Percentiles rank a stretch among this genome's conserved stretches.
Evolutionary conservation across 2,329 filamentous ascomycete species (phyloP).

Genomic region (Aspergillus fumigatiaffinis): DNA sequence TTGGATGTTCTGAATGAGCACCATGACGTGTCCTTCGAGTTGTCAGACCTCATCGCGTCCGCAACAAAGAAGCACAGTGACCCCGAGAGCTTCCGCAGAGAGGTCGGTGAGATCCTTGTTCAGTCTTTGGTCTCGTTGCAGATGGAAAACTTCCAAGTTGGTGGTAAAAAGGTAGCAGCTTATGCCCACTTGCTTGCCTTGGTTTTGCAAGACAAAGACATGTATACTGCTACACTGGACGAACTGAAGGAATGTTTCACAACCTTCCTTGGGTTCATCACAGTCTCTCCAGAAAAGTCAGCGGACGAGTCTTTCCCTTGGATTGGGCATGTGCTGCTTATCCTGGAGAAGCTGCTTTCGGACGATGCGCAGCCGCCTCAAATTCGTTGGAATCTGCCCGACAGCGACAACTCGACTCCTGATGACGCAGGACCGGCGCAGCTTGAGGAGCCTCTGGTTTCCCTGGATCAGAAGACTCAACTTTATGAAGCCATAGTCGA

Average conservation of each 20-base stretch:
- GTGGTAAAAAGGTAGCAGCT: conserved; percentile 72
- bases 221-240: conserved; percentile 72
- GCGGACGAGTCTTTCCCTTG: conserved; percentile 81
- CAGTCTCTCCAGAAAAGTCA: conserved; percentile 59
- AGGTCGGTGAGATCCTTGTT: conserved; percentile 78
- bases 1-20: conserved; percentile 87
- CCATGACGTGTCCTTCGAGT: conserved; percentile 81
- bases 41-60: conserved; percentile 78
- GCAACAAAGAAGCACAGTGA: conserved; percentile 62
- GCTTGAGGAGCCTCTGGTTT: conserved; percentile 59
- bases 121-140: conserved; percentile 72
- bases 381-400: conserved; percentile 65
- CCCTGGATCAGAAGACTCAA: conserved; percentile 60
- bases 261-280: conserved; percentile 74
- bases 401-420: conserved; percentile 42
- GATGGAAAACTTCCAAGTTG: conserved; percentile 52
- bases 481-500: conserved; percentile 77
- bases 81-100: conserved; percentile 57
- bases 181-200: conserved; percentile 90
- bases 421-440: conserved; percentile 55
- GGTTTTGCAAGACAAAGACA: conserved; percentile 74
- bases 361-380: conserved; percentile 79
- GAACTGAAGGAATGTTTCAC: conserved; percentile 73
- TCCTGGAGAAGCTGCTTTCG: conserved; percentile 84
- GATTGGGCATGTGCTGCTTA: conserved; percentile 84